A percentile compares a stretch with the other conserved stretches of the same genome.
These are phyloP conservation scores for Fusarium staphyleae DNA, from an alignment of 2,329 filamentous ascomycete genomes.

Conservation along the genomic window DNA sequence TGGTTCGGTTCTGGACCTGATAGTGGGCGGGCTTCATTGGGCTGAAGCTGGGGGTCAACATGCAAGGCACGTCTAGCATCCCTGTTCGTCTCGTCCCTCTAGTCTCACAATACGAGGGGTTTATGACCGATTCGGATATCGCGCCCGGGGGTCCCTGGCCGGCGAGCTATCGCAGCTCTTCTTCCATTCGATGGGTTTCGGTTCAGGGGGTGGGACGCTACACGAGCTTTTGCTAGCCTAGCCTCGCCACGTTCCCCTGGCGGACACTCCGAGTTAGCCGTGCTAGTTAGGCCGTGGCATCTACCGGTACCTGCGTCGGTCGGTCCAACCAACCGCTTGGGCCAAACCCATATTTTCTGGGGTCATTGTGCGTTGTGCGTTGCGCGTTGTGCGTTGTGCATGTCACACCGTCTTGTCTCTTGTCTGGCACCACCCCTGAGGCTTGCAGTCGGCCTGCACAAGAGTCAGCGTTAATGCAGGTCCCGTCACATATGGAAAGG, in stretches of 20 bases:
- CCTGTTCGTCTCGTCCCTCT: neutral
- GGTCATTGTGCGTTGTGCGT: no score
- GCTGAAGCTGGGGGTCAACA: neutral
- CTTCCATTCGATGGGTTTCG: slow-evolving; percentile 24
- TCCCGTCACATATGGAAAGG: neutral
- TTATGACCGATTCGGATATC: neutral
- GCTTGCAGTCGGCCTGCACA: no score
- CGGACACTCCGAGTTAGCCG: slow-evolving; percentile 9
- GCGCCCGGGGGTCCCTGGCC: neutral
- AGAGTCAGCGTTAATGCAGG: no score
- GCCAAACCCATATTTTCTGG: slow-evolving; percentile 1
- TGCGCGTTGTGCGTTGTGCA: no score
- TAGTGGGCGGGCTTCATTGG: neutral
- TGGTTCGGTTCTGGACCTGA: neutral
- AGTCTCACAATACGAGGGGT: neutral
- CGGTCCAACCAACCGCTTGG: neutral
- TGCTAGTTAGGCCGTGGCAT: slow-evolving; percentile 7
- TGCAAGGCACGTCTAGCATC: no score
- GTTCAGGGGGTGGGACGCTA: neutral
- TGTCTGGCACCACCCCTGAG: neutral
- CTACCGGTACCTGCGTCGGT: neutral
- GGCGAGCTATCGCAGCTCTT: slow-evolving; percentile 20
- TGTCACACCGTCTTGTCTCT: neutral
- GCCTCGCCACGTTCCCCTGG: no score
- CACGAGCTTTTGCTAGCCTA: neutral